Base-by-base conservation (phyloP, 768 basidiomycete species). In the Termitomyces sp. region DNA sequence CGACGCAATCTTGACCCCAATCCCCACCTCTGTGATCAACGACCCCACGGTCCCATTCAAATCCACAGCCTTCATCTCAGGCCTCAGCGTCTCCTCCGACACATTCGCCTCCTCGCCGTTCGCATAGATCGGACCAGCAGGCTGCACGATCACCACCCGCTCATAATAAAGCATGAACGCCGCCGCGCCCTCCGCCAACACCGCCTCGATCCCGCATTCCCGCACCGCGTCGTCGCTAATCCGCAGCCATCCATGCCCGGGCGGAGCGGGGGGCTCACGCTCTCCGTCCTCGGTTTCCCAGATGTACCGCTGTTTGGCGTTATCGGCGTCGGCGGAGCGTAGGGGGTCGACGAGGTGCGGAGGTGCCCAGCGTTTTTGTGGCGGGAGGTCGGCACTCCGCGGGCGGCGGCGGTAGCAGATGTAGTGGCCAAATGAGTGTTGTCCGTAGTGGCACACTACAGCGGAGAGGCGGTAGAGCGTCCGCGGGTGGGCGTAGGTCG, bases 131-230 rank as follows among this genome's bases (percentile, higher is more conserved):
- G 32, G 13, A 4, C 53, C 43, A 18, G 69, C 68, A 2, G 66
- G 63, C 18, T 56, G 56, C 7, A 71, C 68, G 30, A 70, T 64
- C 33, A 75, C 68, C 36, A 73, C 77, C 32, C 85, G 81, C 76
- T 99, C 96, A 65, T 98, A 99, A 67, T 92, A 98, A 40, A 98
- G 79, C 90, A 99, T 92, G 71, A 98, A 96, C 60, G 84, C 90
- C n/a, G 74, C 75, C 20, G 81, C 76, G 53, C 87, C 88, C 78
- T 89, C 89, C 67, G 78, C 74, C 54, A 92, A 71, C 66, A 92
- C 91, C 54, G 76, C 75, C 73, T 88, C 85, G 54, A 94, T 79
- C 28, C 87, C 88, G 38, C 85, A 85, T 64, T 92, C 88, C 32
- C 79, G 75, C 54, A 94, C 92, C 4, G 81, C 73, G 63, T 92